Evolutionary conservation across 805 yeast genomes (phyloP), one percentile per base, ranked within the genome.

Genomic region (Torulaspora delbrueckii): DNA sequence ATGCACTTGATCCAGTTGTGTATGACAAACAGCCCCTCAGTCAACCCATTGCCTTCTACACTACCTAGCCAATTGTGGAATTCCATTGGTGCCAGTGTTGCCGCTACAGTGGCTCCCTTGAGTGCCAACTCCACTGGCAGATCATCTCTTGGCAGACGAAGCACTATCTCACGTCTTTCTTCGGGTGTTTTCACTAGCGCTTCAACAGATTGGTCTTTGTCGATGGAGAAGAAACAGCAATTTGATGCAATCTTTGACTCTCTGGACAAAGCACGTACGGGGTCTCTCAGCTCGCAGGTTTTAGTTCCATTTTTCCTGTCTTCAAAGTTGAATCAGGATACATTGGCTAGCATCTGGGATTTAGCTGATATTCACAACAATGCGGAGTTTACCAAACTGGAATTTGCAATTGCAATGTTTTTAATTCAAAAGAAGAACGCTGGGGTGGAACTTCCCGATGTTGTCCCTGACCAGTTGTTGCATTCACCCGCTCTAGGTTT

Each of bases 371-470:
- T 88, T 51, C 84, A 86, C 54, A 88, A 88, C 65, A 79, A 86
- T 36, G 97, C 96, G 22, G 76, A 76, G 34, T 88, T 93, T 60
- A 75, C 86, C 40, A 79, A 77, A 57, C 73, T 79, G 53, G 99
- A 93, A 64, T 93, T 93, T 65, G 82, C 95, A 2, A 83, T 93
- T 60, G 97, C 98, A 13, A 84, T 93, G 87, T 91, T 83, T 62
- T 76, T 93, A 54, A 93, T 93, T 7, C 95, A 89, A 67, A 86
- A 84, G 66, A 84, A 78, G 58, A 72, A 90, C 47, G 76, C 85
- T 2, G 98, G 98, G 14, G 72, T 72, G 30, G 81, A 77, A 23
- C 72, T 93, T 52, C 98, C 99, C 2, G 79, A 79, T 47, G 76
- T 82, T 10, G 78, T 89, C 18, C 96, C 96, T 2, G 76, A 76